Percentiles rank a stretch among this genome's conserved stretches.
phyloP scores from a whole-genome alignment of 257 asterid genomes.

The Paraleonurus japonicus region DNA sequence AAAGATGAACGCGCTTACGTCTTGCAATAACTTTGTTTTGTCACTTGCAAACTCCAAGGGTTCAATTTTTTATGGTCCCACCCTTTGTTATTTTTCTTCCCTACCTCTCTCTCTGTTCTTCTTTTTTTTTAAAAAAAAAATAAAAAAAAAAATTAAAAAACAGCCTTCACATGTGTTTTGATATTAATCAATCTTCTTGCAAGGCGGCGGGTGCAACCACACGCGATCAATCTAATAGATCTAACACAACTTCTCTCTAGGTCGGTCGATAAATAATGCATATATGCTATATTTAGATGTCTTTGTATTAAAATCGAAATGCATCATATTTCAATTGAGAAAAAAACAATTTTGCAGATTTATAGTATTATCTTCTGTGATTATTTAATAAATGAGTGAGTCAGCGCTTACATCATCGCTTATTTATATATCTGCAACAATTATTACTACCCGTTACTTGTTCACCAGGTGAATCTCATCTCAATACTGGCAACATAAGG shows the following conservation, averaged over 20 bases:
- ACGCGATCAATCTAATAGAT: background rate
- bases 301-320: too few species aligned
- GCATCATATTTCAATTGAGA: background rate
- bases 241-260: background rate
- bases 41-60: background rate
- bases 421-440: background rate
- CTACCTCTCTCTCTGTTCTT: too few species aligned
- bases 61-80: background rate
- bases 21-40: background rate
- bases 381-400: background rate
- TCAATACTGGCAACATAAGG: background rate
- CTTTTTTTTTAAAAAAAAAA: background rate
- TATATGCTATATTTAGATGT: background rate
- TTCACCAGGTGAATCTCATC: background rate
- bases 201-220: background rate
- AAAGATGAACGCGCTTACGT: background rate
- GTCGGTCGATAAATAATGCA: background rate
- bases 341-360: too few species aligned
- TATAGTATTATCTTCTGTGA: background rate
- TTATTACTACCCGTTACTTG: background rate
- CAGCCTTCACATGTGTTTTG: background rate
- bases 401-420: conserved; percentile 1
- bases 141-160: too few species aligned
- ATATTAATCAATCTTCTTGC: background rate
- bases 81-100: too few species aligned